Evolutionary conservation across 768 basidiomycete species (phyloP).

Genomic region (Termitomyces sp.): DNA sequence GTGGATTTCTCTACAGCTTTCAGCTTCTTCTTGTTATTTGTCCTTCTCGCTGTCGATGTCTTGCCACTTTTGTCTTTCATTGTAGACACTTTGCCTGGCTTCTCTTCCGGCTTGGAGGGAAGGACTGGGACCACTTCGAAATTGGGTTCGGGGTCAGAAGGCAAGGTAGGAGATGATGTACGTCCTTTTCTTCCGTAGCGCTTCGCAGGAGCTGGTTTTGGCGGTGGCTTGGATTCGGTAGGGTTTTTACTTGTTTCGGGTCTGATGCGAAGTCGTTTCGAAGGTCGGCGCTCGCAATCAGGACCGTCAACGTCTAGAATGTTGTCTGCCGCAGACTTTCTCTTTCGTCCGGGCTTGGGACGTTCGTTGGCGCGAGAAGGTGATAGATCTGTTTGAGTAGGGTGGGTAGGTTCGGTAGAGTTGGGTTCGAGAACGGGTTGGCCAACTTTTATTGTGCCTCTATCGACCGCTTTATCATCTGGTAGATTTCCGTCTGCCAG

Average conservation of each 20-base stretch:
- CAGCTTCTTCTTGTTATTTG: neutral
- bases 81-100: conserved; percentile 15
- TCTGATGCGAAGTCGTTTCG: conserved; percentile 5
- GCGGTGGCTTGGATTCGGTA: neutral
- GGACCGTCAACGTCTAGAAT: neutral
- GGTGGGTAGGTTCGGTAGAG: neutral
- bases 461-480: neutral
- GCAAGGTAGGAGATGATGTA: conserved; percentile 21
- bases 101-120: neutral
- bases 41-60: neutral
- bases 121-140: conserved; percentile 25
- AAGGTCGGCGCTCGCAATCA: neutral
- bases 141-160: conserved; percentile 15
- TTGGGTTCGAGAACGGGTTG: neutral
- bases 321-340: conserved; percentile 3
- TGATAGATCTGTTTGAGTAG: neutral
- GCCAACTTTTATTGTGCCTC: neutral
- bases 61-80: conserved; percentile 5
- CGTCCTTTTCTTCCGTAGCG: conserved; percentile 28
- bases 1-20: neutral
- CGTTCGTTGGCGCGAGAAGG: neutral
- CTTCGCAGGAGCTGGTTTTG: conserved; percentile 16
- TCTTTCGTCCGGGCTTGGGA: conserved; percentile 4
- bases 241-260: neutral
- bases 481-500: neutral